A percentile compares a stretch with the other conserved stretches of the same genome.
Evolutionary conservation across 1,284 basidiomycete species (phyloP).

Genomic region (Cryptococcus sp.): DNA sequence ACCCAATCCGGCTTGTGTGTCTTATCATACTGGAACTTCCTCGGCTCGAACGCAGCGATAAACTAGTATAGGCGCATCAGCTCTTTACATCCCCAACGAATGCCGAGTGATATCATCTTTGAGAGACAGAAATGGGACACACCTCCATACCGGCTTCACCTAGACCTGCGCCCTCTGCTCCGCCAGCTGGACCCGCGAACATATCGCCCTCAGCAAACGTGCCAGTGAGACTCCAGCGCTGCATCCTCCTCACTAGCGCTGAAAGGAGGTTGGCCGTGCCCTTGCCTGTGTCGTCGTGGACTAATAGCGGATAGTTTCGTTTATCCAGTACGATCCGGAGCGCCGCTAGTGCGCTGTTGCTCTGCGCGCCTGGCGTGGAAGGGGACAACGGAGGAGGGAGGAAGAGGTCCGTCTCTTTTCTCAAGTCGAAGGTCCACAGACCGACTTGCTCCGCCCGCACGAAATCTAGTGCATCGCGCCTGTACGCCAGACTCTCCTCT

Average conservation of each 20-base stretch:
- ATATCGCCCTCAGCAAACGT: slow-evolving; percentile 49
- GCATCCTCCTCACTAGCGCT: slow-evolving; percentile 41
- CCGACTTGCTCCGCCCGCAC: no score
- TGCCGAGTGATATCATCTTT: no score
- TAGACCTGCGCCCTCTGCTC: slow-evolving; percentile 46
- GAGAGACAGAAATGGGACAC: slow-evolving; percentile 8
- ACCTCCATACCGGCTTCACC: slow-evolving; percentile 46
- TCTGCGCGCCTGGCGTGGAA: slow-evolving; percentile 8
- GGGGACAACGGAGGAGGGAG: no score
- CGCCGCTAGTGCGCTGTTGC: slow-evolving; percentile 18
- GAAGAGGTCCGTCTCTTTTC: no score
- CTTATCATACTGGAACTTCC: slow-evolving; percentile 28
- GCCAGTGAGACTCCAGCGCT: slow-evolving; percentile 47
- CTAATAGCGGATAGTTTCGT: slow-evolving; percentile 44
- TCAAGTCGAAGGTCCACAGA: no score
- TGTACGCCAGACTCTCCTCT: no score
- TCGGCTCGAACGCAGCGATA: slow-evolving; percentile 49
- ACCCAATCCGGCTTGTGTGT: slow-evolving; percentile 37
- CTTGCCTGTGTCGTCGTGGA: slow-evolving; percentile 52
- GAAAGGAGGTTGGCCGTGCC: slow-evolving; percentile 41
- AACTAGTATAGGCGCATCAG: slow-evolving; percentile 27
- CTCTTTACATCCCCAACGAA: background rate
- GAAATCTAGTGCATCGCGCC: no score
- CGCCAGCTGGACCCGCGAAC: slow-evolving; percentile 51
- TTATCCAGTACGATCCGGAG: slow-evolving; percentile 39